Evolutionary conservation across 148 eudicot species (phyloP).

Genomic region (Amaranthus cruentus): DNA sequence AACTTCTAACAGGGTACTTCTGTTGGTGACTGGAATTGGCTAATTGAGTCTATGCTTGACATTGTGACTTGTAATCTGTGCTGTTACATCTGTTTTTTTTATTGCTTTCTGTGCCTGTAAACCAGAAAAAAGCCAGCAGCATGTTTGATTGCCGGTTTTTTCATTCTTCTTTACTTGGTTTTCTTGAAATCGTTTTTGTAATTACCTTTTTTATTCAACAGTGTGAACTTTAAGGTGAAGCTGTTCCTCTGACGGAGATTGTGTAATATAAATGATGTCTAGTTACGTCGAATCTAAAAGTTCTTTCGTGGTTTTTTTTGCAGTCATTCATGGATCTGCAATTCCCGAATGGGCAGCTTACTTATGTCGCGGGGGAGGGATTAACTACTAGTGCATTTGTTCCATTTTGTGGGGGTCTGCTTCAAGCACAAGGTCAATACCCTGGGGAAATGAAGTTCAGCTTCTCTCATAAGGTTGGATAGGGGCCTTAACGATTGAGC

Average conservation of each 20-base stretch:
- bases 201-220: no score
- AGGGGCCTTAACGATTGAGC: neutral
- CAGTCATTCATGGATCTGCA: constrained; percentile 99
- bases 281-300: constrained; percentile 17
- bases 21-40: neutral
- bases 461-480: constrained; percentile 84
- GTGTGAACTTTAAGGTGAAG: neutral
- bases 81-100: neutral
- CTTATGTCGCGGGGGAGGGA: constrained; percentile 93
- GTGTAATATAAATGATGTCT: neutral
- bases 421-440: constrained; percentile 98
- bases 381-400: constrained; percentile 82
- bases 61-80: no score
- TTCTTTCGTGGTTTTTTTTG: constrained; percentile 18
- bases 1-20: neutral
- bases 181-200: neutral
- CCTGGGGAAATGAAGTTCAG: constrained; percentile 96
- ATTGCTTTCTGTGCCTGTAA: neutral
- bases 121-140: neutral
- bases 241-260: neutral
- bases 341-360: constrained; percentile 92
- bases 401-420: constrained; percentile 80
- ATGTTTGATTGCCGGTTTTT: neutral
- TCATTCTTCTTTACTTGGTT: neutral
- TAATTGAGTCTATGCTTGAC: neutral